Conservation (phyloP, 2,329 filamentous ascomycete genomes). For the Xylaria digitata region DNA sequence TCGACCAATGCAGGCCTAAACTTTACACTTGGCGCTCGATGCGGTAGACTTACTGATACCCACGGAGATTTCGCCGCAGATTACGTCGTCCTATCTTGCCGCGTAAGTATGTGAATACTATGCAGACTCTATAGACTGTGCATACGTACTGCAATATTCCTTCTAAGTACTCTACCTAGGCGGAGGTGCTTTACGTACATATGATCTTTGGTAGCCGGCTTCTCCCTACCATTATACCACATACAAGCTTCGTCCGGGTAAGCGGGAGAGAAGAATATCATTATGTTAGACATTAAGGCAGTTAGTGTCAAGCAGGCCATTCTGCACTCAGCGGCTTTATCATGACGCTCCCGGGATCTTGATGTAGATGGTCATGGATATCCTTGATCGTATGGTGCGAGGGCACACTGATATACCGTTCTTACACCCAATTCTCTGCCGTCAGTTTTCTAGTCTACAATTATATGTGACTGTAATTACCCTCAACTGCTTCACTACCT, state of each 20-base stretch:
- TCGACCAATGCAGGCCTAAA: constrained; percentile 1
- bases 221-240: neutral
- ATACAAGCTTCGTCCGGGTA: neutral
- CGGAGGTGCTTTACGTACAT: neutral
- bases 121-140: neutral
- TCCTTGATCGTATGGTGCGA: constrained; percentile 3
- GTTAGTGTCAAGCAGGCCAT: neutral
- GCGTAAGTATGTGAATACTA: neutral
- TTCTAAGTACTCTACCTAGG: neutral
- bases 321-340: neutral
- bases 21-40: neutral
- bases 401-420: neutral
- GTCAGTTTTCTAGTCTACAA: neutral
- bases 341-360: neutral
- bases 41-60: neutral
- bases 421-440: neutral
- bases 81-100: constrained; percentile 14
- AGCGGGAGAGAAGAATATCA: neutral
- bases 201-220: neutral
- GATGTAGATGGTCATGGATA: constrained; percentile 14
- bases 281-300: neutral
- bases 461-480: neutral
- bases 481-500: neutral
- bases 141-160: neutral
- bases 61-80: neutral